Conservation (phyloP, 768 basidiomycete genomes). For the Aureoboletus auriporus region DNA sequence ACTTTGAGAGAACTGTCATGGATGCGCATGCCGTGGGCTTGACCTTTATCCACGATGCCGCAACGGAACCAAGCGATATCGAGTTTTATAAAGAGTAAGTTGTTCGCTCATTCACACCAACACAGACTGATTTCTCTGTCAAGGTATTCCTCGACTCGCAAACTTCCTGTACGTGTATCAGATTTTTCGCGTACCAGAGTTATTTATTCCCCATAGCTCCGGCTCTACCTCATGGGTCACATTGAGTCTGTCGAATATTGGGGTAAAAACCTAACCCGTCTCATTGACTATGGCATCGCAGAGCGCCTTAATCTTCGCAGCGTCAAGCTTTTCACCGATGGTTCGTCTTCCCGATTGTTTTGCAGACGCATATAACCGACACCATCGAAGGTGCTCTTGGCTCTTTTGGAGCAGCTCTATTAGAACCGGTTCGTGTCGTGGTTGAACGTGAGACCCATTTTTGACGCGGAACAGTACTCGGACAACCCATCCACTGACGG, state of each 20-base stretch:
- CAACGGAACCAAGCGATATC: conserved; percentile 44
- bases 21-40: conserved; percentile 78
- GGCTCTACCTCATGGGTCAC: conserved; percentile 60
- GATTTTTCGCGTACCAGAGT: not conserved
- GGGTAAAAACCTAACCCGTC: conserved; percentile 55
- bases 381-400: conserved; percentile 69
- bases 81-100: conserved; percentile 63
- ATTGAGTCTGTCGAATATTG: conserved; percentile 57
- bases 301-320: conserved; percentile 55
- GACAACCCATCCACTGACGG: conserved; percentile 73
- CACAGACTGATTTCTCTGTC: conserved; percentile 1
- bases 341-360: conserved; percentile 28
- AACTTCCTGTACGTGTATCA: conserved; percentile 55
- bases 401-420: conserved; percentile 86
- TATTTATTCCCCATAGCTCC: conserved; percentile 37
- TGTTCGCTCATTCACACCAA: not conserved
- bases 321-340: conserved; percentile 77
- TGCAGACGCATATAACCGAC: conserved; percentile 1
- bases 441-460: not conserved
- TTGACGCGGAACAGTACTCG: conserved; percentile 45
- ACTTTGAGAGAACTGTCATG: conserved; percentile 57
- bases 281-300: conserved; percentile 55
- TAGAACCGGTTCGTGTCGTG: conserved; percentile 46
- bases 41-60: conserved; percentile 86
- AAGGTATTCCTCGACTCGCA: conserved; percentile 66